Evolutionary conservation across 2,329 filamentous ascomycete species (phyloP).

Genomic region (Simplicillium sp.): DNA sequence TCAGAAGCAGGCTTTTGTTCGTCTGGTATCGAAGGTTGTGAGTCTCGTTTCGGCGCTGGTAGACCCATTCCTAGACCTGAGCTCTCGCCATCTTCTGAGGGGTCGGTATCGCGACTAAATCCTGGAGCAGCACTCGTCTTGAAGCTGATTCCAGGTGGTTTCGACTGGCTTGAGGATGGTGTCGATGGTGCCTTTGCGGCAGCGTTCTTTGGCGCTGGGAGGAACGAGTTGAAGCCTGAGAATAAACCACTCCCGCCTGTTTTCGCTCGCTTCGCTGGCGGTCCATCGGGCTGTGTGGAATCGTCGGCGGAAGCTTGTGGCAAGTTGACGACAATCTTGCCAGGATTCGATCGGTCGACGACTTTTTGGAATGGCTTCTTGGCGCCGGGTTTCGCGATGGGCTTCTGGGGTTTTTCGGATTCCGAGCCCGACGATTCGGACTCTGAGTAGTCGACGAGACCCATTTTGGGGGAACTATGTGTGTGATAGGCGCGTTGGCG

Average conservation of each 20-base stretch:
- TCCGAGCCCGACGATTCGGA: slow-evolving; percentile 71
- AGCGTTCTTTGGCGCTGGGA: slow-evolving; percentile 71
- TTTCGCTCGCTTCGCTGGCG: slow-evolving; percentile 63
- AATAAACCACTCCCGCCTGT: slow-evolving; percentile 52
- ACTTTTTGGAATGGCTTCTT: slow-evolving; percentile 69
- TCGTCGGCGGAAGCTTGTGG: slow-evolving; percentile 40
- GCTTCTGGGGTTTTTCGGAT: slow-evolving; percentile 18
- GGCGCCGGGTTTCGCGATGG: slow-evolving; percentile 22
- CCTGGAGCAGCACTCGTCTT: slow-evolving; percentile 79
- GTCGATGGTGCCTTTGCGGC: slow-evolving; percentile 22
- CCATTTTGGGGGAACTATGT: slow-evolving; percentile 44
- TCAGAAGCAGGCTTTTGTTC: slow-evolving; percentile 52
- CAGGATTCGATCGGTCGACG: slow-evolving; percentile 69
- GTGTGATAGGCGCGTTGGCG: no score
- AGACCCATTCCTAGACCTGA: slow-evolving; percentile 18
- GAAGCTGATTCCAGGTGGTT: slow-evolving; percentile 45
- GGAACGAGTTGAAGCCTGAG: slow-evolving; percentile 74
- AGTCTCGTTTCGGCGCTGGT: slow-evolving; percentile 29
- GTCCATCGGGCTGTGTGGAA: slow-evolving; percentile 20
- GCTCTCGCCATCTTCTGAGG: slow-evolving; percentile 12
- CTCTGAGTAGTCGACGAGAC: slow-evolving; percentile 75
- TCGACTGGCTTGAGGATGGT: slow-evolving; percentile 18
- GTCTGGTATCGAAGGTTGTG: slow-evolving; percentile 39
- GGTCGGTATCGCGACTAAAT: slow-evolving; percentile 53
- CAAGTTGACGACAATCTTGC: slow-evolving; percentile 77